Evolutionary conservation across 257 asterid genomes (phyloP), one percentile per base, ranked within the genome.

Genomic region (Primulina eburnea): DNA sequence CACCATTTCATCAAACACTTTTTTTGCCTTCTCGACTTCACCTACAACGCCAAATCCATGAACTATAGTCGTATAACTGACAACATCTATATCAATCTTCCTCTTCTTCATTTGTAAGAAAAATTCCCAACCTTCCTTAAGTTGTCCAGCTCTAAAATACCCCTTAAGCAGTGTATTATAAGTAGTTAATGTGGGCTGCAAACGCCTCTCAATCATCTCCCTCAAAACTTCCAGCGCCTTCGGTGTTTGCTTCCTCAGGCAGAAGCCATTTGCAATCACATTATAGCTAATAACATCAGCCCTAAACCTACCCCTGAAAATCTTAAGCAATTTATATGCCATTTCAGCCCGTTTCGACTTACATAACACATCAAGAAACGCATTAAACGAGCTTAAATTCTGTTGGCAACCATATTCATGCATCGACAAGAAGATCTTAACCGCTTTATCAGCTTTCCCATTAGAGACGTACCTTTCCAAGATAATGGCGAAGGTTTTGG

Each of bases 361-460:
- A 37, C 99, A 94, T 52, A 94, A 82, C 32, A 86, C 89, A 57
- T 94, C 96, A 28, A 94, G 92, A 34, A 94, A 81, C 10, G 92
- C 43, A 65, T 94, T 91, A 75, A 94, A 94, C 40, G 92, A 87
- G 74, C 18, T 77, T 79, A 90, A 79, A 80, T 89, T 85, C 81
- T 94, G 99, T 37, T 81, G 90, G 70, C 97, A 89, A n/a, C 97
- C 96, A 50, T 94, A 86, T 65, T 85, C 81, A 37, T 91, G 97
- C 99, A 89, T 89, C 8, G 96, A 86, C 43, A 89, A 47, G 81
- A 94, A 94, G 71, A 89, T 66, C 76, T 91, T 84, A 20, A 84
- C 83, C 6, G 97, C 99, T 77, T 87, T 94, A 81, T 90, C 96
- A 58, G 97, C 75, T 82, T 89, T 94, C 4, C 99, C 99, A 38